Evolutionary conservation across 2,329 filamentous ascomycete species (phyloP).

Genomic region (Sporothrix protearum): DNA sequence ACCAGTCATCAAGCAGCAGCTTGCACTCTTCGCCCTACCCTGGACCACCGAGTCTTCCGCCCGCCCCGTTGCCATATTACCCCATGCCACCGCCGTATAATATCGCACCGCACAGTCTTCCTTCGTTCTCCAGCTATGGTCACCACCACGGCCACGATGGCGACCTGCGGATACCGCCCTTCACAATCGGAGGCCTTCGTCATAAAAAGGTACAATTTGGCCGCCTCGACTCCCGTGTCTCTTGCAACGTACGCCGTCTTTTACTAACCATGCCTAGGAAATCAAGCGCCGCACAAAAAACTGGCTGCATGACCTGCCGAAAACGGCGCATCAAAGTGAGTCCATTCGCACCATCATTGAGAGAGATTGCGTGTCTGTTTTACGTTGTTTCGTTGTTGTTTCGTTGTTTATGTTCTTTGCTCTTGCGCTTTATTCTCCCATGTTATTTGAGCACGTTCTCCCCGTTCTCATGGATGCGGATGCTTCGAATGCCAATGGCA

Average conservation of each 20-base stretch:
- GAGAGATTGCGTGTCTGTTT: neutral
- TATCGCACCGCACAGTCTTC: constrained; percentile 44
- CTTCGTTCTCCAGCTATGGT: constrained; percentile 42
- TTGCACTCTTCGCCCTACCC: constrained; percentile 14
- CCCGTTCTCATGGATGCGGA: neutral
- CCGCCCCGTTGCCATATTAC: constrained; percentile 45
- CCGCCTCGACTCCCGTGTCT: neutral
- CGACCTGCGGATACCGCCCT: constrained; percentile 22
- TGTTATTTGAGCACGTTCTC: neutral
- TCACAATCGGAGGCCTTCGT: constrained; percentile 32
- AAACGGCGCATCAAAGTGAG: constrained; percentile 59
- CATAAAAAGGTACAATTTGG: constrained; percentile 53
- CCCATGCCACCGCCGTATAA: constrained; percentile 42
- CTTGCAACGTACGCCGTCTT: neutral
- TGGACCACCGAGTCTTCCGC: constrained; percentile 31
- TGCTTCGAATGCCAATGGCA: neutral
- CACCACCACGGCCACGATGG: neutral
- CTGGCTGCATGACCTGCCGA: constrained; percentile 60
- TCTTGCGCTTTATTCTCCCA: neutral
- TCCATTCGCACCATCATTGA: neutral
- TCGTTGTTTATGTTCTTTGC: neutral
- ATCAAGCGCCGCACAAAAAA: constrained; percentile 63
- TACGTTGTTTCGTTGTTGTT: neutral
- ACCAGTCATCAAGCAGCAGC: constrained; percentile 28
- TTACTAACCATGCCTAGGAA: constrained; percentile 42